Evolutionary conservation across 352 stramenopile genomes (phyloP).

Genomic region (Albugo candida): DNA sequence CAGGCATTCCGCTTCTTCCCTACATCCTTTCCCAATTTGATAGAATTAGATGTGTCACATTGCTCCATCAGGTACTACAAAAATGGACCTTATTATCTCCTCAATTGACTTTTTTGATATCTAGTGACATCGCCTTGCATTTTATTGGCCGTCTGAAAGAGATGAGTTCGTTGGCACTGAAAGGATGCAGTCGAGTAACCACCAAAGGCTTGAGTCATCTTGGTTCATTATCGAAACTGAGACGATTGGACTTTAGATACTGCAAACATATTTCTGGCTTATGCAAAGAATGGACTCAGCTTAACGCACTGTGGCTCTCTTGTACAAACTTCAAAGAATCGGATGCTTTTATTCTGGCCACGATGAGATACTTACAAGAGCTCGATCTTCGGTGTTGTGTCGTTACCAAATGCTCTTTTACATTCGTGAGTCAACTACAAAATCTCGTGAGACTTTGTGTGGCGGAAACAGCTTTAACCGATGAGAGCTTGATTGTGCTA

Average conservation of each 20-base stretch:
- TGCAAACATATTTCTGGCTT: slow-evolving; percentile 35
- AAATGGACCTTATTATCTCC: not conserved
- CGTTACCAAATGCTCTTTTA: slow-evolving; percentile 20
- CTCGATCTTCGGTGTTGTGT: slow-evolving; percentile 23
- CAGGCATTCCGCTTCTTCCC: slow-evolving; percentile 23
- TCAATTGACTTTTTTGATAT: not conserved
- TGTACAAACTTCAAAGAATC: slow-evolving; percentile 41
- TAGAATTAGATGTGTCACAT: slow-evolving; percentile 29
- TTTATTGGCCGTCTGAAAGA: slow-evolving; percentile 8
- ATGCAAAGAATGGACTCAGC: slow-evolving; percentile 24
- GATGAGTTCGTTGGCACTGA: not conserved
- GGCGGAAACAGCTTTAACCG: slow-evolving; percentile 34
- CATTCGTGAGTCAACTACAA: slow-evolving; percentile 40
- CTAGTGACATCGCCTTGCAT: slow-evolving; percentile 10
- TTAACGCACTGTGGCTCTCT: slow-evolving; percentile 34
- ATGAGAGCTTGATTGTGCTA: slow-evolving; percentile 35
- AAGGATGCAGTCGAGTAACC: slow-evolving; percentile 18
- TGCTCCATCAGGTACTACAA: slow-evolving; percentile 21
- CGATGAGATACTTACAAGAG: slow-evolving; percentile 28
- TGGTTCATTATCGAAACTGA: slow-evolving; percentile 13
- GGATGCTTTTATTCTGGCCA: slow-evolving; percentile 31
- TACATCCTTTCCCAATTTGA: slow-evolving; percentile 16
- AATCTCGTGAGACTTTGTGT: slow-evolving; percentile 34
- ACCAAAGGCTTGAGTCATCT: slow-evolving; percentile 18
- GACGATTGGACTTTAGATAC: slow-evolving; percentile 50